phyloP scores from a whole-genome alignment of 2,329 filamentous ascomycete species.

The Claviceps sp. region DNA sequence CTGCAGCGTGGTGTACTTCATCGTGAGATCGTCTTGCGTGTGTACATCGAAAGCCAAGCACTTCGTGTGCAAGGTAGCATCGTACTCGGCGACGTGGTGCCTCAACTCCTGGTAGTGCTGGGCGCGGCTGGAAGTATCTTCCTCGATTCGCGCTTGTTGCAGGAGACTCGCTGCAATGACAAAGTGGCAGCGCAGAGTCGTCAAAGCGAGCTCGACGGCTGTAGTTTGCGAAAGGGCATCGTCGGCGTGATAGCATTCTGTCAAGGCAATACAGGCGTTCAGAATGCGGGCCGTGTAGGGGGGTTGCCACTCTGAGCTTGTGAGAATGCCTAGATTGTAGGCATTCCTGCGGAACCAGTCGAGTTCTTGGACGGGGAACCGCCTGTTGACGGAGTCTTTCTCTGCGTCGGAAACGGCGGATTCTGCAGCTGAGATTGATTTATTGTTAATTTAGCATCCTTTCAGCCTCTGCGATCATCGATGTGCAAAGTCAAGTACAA shows the following conservation, averaged over 20 bases:
- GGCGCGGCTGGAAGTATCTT: slow-evolving; percentile 30
- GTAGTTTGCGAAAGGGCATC: neutral
- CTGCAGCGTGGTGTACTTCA: slow-evolving; percentile 53
- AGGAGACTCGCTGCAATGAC: slow-evolving; percentile 35
- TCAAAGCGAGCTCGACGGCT: slow-evolving; percentile 14
- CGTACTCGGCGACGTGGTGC: slow-evolving; percentile 35
- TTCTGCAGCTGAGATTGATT: slow-evolving; percentile 13
- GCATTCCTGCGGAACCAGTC: slow-evolving; percentile 76
- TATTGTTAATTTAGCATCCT: neutral
- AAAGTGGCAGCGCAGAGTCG: slow-evolving; percentile 58
- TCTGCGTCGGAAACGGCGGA: slow-evolving; percentile 20
- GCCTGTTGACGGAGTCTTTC: slow-evolving; percentile 26
- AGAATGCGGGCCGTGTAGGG: slow-evolving; percentile 42
- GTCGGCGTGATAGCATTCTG: slow-evolving; percentile 35
- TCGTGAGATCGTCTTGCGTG: slow-evolving; percentile 36
- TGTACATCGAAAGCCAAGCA: slow-evolving; percentile 23
- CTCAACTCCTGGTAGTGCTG: slow-evolving; percentile 50
- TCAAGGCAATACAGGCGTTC: slow-evolving; percentile 36
- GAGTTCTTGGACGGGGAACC: slow-evolving; percentile 52
- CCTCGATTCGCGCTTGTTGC: neutral
- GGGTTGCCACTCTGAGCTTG: slow-evolving; percentile 41
- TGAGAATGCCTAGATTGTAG: slow-evolving; percentile 62
- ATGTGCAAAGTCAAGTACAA: too few species aligned
- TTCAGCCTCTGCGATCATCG: neutral
- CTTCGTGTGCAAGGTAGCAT: neutral